Evolutionary conservation across 2,329 filamentous ascomycete genomes (phyloP).

Genomic region (Trichoderma cornu-damae): DNA sequence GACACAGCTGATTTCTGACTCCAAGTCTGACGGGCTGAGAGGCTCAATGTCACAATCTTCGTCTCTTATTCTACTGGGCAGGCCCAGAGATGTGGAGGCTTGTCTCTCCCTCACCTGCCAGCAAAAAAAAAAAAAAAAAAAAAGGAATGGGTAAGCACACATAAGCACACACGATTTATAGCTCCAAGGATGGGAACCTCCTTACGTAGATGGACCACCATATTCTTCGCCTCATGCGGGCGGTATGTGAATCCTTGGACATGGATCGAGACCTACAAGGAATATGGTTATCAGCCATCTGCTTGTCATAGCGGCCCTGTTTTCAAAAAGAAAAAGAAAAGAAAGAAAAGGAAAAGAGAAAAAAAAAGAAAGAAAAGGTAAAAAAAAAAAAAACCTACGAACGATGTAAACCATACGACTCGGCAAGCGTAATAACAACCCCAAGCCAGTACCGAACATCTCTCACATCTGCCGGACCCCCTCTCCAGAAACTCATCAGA

Average conservation of each 20-base stretch:
- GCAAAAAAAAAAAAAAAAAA: too few species aligned
- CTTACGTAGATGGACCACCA: conserved; percentile 53
- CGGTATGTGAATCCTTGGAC: conserved; percentile 26
- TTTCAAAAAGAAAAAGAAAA: not conserved
- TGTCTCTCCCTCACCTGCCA: conserved; percentile 35
- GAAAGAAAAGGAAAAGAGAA: not conserved
- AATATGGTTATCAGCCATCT: not conserved
- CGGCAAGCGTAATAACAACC: conserved; percentile 46
- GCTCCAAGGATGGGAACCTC: conserved; percentile 22
- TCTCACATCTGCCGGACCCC: conserved; percentile 43
- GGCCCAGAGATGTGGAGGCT: conserved; percentile 33
- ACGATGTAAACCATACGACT: conserved; percentile 44
- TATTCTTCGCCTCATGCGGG: conserved; percentile 40
- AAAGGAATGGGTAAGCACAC: not conserved
- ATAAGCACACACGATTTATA: not conserved
- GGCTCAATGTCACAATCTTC: conserved; percentile 38
- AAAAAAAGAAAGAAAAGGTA: not conserved
- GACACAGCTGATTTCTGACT: conserved; percentile 24
- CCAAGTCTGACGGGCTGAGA: conserved; percentile 29
- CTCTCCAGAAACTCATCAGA: conserved; percentile 52
- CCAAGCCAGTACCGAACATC: conserved; percentile 48
- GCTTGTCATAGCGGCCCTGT: too few species aligned
- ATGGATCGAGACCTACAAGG: conserved; percentile 26
- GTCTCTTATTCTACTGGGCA: conserved; percentile 36
- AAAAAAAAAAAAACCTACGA: conserved; percentile 24